A percentile compares a stretch with the other conserved stretches of the same genome.
phyloP scores from a whole-genome alignment of 805 yeast species.

The Candida vartiovaarae region DNA sequence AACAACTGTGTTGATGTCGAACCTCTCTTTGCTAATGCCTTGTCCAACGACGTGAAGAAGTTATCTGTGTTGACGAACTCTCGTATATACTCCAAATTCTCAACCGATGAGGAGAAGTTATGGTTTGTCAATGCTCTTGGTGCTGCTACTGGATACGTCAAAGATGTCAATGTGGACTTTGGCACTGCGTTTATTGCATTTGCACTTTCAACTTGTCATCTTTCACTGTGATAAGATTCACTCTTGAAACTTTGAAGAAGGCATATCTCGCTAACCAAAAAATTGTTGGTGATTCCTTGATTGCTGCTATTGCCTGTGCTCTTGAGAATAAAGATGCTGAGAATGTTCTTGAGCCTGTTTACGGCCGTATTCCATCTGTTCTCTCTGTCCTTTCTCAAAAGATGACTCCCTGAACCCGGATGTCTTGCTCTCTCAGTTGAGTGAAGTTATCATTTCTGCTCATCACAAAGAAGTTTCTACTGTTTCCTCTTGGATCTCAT shows the following conservation, averaged over 20 bases:
- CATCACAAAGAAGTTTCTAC: slow-evolving; percentile 37
- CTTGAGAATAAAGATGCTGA: slow-evolving; percentile 9
- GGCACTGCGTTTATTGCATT: slow-evolving; percentile 44
- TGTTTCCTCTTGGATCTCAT: slow-evolving; percentile 67
- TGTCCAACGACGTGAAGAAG: slow-evolving; percentile 31
- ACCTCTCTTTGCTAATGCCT: slow-evolving; percentile 28
- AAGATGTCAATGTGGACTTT: slow-evolving; percentile 14
- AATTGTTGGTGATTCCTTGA: slow-evolving; percentile 36
- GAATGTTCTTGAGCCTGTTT: slow-evolving; percentile 17
- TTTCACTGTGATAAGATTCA: slow-evolving; percentile 9
- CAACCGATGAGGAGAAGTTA: slow-evolving; percentile 34
- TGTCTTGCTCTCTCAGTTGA: slow-evolving; percentile 27
- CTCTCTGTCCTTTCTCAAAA: slow-evolving; percentile 32
- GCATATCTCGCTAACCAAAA: slow-evolving; percentile 31
- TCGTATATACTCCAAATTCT: slow-evolving; percentile 45
- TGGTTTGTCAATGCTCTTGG: slow-evolving; percentile 48
- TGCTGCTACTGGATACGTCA: slow-evolving; percentile 23
- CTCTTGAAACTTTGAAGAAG: slow-evolving; percentile 22
- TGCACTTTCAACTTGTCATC: slow-evolving; percentile 32
- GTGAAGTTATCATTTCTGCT: slow-evolving; percentile 34
- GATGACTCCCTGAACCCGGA: slow-evolving; percentile 11
- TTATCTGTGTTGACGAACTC: slow-evolving; percentile 42
- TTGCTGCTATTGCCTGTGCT: slow-evolving; percentile 33
- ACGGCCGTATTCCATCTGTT: slow-evolving; percentile 29
- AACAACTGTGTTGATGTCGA: slow-evolving; percentile 21